A percentile compares a stretch with the other conserved stretches of the same genome.
phyloP scores from a whole-genome alignment of 2,329 filamentous ascomycete species.

The Trichoderma lentiforme region DNA sequence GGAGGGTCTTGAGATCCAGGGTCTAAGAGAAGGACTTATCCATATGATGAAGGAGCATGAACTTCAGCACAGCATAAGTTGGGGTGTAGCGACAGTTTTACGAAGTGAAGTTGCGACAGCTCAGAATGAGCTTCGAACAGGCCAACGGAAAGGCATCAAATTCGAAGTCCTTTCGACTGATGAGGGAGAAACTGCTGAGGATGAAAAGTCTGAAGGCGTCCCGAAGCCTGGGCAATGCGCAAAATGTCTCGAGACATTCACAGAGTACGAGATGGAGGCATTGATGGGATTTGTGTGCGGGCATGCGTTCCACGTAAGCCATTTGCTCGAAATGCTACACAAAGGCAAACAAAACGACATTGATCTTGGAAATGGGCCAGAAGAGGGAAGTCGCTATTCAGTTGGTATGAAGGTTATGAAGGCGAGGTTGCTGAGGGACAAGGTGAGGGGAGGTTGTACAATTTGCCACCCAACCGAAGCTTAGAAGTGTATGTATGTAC shows the following conservation, averaged over 20 bases:
- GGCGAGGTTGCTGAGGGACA: constrained; percentile 72
- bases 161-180: constrained; percentile 65
- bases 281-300: constrained; percentile 79
- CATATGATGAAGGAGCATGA: constrained; percentile 95
- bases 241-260: constrained; percentile 54
- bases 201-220: constrained; percentile 23
- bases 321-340: constrained; percentile 58
- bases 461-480: constrained; percentile 43
- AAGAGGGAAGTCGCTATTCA: constrained; percentile 53
- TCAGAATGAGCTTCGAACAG: constrained; percentile 75
- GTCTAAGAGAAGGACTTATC: constrained; percentile 79
- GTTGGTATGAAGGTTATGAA: constrained; percentile 86
- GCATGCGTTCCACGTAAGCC: constrained; percentile 75
- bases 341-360: constrained; percentile 46
- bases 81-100: constrained; percentile 82
- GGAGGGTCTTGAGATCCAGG: constrained; percentile 87
- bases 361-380: constrained; percentile 42
- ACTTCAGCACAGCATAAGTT: constrained; percentile 87
- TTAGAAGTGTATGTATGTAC: constrained; percentile 11
- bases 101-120: constrained; percentile 81
- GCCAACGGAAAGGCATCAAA: constrained; percentile 81
- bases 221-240: constrained; percentile 57
- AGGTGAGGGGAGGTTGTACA: constrained; percentile 63
- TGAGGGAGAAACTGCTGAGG: constrained; percentile 22
- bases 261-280: constrained; percentile 64